Evolutionary conservation across 208 protist species (phyloP).

Genomic region (Leishmania gerbilli): DNA sequence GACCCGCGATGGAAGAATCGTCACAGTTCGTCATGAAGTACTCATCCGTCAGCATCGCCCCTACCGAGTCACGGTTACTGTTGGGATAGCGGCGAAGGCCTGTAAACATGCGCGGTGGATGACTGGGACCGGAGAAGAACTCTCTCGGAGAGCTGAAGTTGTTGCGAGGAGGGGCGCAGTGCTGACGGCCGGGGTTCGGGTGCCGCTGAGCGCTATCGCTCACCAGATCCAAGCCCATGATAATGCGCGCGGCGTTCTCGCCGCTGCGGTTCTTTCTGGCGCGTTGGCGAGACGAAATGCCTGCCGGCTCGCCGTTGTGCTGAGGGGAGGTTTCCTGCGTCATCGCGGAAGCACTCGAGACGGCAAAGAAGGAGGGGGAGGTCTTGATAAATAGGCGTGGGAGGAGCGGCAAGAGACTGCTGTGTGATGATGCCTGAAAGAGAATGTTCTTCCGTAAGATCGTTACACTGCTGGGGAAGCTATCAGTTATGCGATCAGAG

Average conservation of each 20-base stretch:
- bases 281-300: constrained; percentile 31
- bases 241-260: constrained; percentile 31
- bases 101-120: constrained; percentile 52
- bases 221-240: constrained; percentile 23
- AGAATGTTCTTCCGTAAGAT: background rate
- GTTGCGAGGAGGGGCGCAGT: constrained; percentile 1
- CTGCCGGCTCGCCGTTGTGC: background rate
- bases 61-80: constrained; percentile 55
- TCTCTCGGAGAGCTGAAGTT: constrained; percentile 60
- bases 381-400: background rate
- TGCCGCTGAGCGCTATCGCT: constrained; percentile 15
- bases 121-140: constrained; percentile 66
- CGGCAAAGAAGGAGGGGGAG: background rate
- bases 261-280: constrained; percentile 39
- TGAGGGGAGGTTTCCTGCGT: constrained; percentile 5
- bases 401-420: background rate
- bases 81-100: constrained; percentile 72
- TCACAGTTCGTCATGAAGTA: constrained; percentile 42
- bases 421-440: background rate
- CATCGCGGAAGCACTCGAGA: constrained; percentile 1
- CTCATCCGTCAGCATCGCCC: constrained; percentile 72
- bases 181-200: constrained; percentile 33
- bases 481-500: background rate
- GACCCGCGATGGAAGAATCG: constrained; percentile 4
- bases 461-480: background rate